These are phyloP conservation scores for Leccinum rimulosum DNA, from an alignment of 768 basidiomycete species.

Conservation along the genomic window DNA sequence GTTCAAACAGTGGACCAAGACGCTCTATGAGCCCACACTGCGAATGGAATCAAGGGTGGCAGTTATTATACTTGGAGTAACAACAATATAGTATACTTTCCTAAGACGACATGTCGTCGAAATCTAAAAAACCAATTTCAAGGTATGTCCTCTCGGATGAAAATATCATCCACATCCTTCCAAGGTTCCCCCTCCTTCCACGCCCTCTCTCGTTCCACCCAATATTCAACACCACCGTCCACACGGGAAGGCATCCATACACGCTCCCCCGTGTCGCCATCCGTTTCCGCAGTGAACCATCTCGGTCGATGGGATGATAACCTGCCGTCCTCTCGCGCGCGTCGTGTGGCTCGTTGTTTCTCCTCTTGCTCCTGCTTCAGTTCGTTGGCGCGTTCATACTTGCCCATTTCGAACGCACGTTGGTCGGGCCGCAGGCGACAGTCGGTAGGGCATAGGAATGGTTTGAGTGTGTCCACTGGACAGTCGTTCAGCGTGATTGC, in stretches of 20 bases:
- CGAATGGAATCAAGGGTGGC: not conserved
- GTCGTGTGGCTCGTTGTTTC: slow-evolving; percentile 66
- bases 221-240: slow-evolving; percentile 68
- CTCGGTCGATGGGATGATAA: slow-evolving; percentile 72
- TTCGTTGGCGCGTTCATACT: slow-evolving; percentile 79
- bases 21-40: too few relatives aligned
- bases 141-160: slow-evolving; percentile 54
- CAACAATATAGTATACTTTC: not conserved
- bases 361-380: slow-evolving; percentile 83
- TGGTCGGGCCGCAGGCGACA: slow-evolving; percentile 92
- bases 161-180: slow-evolving; percentile 78
- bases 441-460: slow-evolving; percentile 84
- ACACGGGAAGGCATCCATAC: slow-evolving; percentile 74
- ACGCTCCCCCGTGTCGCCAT: slow-evolving; percentile 85
- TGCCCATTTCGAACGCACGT: slow-evolving; percentile 88
- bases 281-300: slow-evolving; percentile 84
- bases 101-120: not conserved
- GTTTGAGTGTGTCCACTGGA: slow-evolving; percentile 62
- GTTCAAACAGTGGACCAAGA: too few relatives aligned
- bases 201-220: slow-evolving; percentile 71
- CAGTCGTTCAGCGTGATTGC: slow-evolving; percentile 92
- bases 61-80: not conserved
- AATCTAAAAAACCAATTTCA: not conserved
- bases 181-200: slow-evolving; percentile 49
- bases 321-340: slow-evolving; percentile 71